Base-by-base conservation (phyloP, 805 yeast species). In the Ogataea siamensis region DNA sequence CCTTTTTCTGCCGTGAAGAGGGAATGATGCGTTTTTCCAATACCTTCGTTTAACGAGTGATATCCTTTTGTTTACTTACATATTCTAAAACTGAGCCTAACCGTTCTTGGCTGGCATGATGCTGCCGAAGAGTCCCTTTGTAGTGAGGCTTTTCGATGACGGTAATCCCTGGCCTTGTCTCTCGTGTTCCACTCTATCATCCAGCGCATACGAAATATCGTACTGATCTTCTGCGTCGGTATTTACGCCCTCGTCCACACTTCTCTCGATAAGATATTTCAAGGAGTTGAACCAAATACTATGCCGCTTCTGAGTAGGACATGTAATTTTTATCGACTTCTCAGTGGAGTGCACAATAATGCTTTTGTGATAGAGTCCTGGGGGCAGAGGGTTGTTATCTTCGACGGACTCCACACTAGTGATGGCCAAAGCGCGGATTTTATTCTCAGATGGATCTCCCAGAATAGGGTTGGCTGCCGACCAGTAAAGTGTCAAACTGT, bases 401-500 rank as follows among this genome's bases (percentile, higher is more conserved):
- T 76, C 82, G 3, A 87, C 83, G 45, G 87, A 79, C 53, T 83
- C 84, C 21, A 89, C 93, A 7, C 80, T 73, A 13, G 80, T 58
- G 36, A 91, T 87, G 0, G 94, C 89, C 39, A 87, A 79, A 10
- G 93, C 88, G 49, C 80, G 76, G 3, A 94, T 83, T 52, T 74
- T 79, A 21, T 74, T 77, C 2, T 73, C 72, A 0, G 80, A 66
- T 7, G 87, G 84, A 49, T 83, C 81, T 3, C 78, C 73, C 32
- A 83, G 57, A 0, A 82, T 83, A 1, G 97, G 97, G 54, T 85
- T 86, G 9, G 79, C 71, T 5, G 75, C 71, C 3, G 91, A 81
- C 99, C 99, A 91, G 61, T 87, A 88, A 32, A 91, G 68, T 0
- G 96, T 87, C 67, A 87, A 65, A 7, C 93, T 83, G 61, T 89